phyloP scores from a whole-genome alignment of 2,329 filamentous ascomycete genomes.

The Albophoma yamanashiensis region DNA sequence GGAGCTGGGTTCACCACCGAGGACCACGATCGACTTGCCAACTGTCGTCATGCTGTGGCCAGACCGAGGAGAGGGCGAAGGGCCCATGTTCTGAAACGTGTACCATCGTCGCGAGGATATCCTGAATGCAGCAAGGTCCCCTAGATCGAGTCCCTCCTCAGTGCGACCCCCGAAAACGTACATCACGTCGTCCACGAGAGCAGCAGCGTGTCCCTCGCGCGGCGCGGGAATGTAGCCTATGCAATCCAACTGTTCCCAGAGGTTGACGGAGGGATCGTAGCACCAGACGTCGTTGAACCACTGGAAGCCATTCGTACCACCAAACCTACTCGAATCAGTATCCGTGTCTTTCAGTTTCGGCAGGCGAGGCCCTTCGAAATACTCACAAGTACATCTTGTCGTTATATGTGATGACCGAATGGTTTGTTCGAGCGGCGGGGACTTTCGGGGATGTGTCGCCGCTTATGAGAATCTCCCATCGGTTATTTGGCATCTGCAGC shows the following conservation, averaged over 20 bases:
- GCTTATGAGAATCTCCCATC: slow-evolving; percentile 84
- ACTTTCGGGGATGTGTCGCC: slow-evolving; percentile 45
- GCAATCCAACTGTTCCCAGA: slow-evolving; percentile 84
- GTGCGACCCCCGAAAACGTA: slow-evolving; percentile 96
- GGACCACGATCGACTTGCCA: slow-evolving; percentile 82
- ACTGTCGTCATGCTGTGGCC: slow-evolving; percentile 97
- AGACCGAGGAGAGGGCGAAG: slow-evolving; percentile 83
- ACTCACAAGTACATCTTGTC: slow-evolving; percentile 89
- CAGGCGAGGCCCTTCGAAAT: not conserved
- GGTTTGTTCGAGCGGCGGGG: slow-evolving; percentile 87
- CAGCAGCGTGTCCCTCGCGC: slow-evolving; percentile 87
- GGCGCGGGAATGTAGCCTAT: slow-evolving; percentile 95
- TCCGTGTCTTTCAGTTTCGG: not conserved
- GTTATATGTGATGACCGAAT: slow-evolving; percentile 82
- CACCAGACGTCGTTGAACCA: slow-evolving; percentile 99
- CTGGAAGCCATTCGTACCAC: slow-evolving; percentile 86
- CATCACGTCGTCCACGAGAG: slow-evolving; percentile 95
- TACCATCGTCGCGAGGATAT: slow-evolving; percentile 85
- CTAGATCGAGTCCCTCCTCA: slow-evolving; percentile 83
- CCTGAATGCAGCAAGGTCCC: slow-evolving; percentile 74
- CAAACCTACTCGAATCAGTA: slow-evolving; percentile 52
- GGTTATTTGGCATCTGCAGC: slow-evolving; percentile 79
- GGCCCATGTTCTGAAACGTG: slow-evolving; percentile 99
- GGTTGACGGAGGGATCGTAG: slow-evolving; percentile 74
- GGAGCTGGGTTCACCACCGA: slow-evolving; percentile 90